phyloP scores from a whole-genome alignment of 2,329 filamentous ascomycete species.

The Venturia aucupariae region DNA sequence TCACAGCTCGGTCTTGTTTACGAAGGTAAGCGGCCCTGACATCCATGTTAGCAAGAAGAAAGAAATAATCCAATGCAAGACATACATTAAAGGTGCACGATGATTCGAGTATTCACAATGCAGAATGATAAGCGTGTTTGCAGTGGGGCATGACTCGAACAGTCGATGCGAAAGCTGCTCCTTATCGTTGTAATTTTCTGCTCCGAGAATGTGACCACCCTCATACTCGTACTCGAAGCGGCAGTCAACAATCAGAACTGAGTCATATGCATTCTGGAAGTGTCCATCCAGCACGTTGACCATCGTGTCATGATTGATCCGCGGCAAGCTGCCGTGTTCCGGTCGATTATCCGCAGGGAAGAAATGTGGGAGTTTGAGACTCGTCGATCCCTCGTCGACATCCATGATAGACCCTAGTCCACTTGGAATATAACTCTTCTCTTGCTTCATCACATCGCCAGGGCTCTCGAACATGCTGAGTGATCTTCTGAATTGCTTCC shows the following conservation, averaged over 20 bases:
- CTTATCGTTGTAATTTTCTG: slow-evolving; percentile 96
- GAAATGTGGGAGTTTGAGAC: slow-evolving; percentile 75
- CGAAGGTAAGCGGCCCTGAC: slow-evolving; percentile 74
- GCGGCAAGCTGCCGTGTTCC: slow-evolving; percentile 65
- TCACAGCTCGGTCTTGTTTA: slow-evolving; percentile 75
- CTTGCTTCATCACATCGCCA: slow-evolving; percentile 75
- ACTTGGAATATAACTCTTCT: slow-evolving; percentile 51
- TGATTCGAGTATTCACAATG: slow-evolving; percentile 99
- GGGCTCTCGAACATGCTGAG: slow-evolving; percentile 97
- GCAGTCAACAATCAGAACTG: slow-evolving; percentile 86
- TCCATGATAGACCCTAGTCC: slow-evolving; percentile 70
- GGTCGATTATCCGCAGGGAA: slow-evolving; percentile 61
- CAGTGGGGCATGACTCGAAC: slow-evolving; percentile 56
- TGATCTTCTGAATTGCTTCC: slow-evolving; percentile 84
- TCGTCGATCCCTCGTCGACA: slow-evolving; percentile 60
- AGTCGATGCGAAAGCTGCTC: slow-evolving; percentile 72
- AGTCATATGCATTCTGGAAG: slow-evolving; percentile 65
- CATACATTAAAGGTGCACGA: slow-evolving; percentile 80
- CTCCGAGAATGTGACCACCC: slow-evolving; percentile 86
- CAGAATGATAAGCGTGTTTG: slow-evolving; percentile 76
- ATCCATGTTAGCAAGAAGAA: slow-evolving; percentile 14
- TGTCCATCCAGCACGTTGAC: slow-evolving; percentile 81
- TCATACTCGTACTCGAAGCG: slow-evolving; percentile 99
- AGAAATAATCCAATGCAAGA: slow-evolving; percentile 6
- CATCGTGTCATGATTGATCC: slow-evolving; percentile 74